Evolutionary conservation across 768 basidiomycete genomes (phyloP), one percentile per base, ranked within the genome.

Genomic region (Tricholoma bakamatsutake): DNA sequence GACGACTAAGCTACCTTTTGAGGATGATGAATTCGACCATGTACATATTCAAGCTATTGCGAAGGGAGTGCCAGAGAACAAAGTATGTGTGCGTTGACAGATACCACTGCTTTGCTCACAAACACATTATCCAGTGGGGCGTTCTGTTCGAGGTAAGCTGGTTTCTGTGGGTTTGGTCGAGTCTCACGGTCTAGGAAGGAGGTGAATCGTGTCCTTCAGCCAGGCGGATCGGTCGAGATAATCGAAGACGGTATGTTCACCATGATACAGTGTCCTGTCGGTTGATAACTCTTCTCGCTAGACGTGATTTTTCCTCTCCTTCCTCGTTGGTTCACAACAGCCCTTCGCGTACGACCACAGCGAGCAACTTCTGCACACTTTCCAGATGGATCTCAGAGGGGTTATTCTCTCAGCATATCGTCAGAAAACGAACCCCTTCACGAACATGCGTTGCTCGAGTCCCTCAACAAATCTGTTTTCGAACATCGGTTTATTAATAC

Each of bases 1-100:
- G 61, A 87, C 88, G 47, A 88, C 82, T 10, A 86, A 78, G 61
- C 74, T 91, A 17, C 89, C 89, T 0, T 91, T 90, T 64, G 87
- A 90, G 13, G 89, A 90, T 53, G 87, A 90, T 57, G 82, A 87
- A 61, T 91, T 91, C 58, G 89, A 91, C 67, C 82, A 87, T 66
- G 82, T 91, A n/a, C 90, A 86, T 61, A 80, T 90, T 50, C 76
- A 80, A 57, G 72, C 74, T 50, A 80, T 90, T 56, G 80, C 86
- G 0, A 76, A 76, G 62, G 87, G 81, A 13, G 80, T 90, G 30
- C 87, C 87, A 5, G 89, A 90, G 66, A 87, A 84, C 61, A 89
- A 89, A 75, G 87, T 82, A 51, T n/a, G 63, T 61, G 37, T 24
- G 8, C n/a, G 4, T 48, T 11, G 15, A 18, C 15, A 30, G 17